Base-by-base conservation (phyloP, 2,329 filamentous ascomycete genomes). In the Pestalotiopsis sp. region DNA sequence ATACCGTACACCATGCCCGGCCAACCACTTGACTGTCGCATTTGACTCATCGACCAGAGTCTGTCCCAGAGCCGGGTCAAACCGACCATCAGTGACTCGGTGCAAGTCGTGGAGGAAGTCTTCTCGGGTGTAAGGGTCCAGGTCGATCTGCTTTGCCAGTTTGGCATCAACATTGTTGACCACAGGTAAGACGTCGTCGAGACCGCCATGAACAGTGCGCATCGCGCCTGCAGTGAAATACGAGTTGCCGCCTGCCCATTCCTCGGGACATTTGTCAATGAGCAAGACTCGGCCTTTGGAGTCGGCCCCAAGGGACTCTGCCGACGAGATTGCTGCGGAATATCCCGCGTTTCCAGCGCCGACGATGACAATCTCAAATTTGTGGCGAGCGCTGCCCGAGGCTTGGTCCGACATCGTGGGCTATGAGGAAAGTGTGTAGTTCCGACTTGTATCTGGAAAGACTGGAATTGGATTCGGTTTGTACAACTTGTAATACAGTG, bases 211-310 rank as follows among this genome's bases (percentile, higher is more conserved):
- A 1, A 81, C 83, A 1, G 85, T 88, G 6, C 91, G 85, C 74
- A 86, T 90, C 2, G 89, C 89, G 1, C 89, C 90, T 0, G 90
- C 90, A 0, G 90, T 91, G 79, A 91, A 92, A 74, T 86, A 91
- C 0, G 84, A 84, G 74, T 92, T 92, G 1, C 90, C 90, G 13
- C 90, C 90, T 0, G 85, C 87, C 86, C 88, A 90, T 4, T 82
- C 77, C 66, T 83, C 74, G 0, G 89, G 88, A 57, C 85, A 86
- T 76, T 89, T 90, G 72, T 92, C 90, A 66, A 92, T 82, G 14
- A 91, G 75, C 0, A 90, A 73, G 3, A 91, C 84, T 0, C 76
- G 73, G 2, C 82, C 81, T 4, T 84, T 83, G 11, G 23, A 31
- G 38, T 62, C 23, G 14, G 57, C 14, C 4, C 58, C 66, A 13